A percentile compares a stretch with the other conserved stretches of the same genome.
phyloP scores from a whole-genome alignment of 2,329 filamentous ascomycete genomes.

The Nemania abortiva region DNA sequence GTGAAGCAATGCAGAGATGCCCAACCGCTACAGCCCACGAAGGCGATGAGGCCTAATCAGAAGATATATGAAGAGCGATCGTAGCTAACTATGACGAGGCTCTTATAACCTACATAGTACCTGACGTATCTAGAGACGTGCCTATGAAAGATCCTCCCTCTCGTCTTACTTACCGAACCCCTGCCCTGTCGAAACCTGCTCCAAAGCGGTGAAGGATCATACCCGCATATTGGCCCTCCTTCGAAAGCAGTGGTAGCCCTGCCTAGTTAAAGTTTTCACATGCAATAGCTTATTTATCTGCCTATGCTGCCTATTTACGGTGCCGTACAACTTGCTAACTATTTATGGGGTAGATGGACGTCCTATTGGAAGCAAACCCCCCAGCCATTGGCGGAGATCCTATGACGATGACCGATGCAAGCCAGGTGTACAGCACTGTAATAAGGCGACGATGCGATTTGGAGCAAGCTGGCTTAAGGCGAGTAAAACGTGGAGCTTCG shows the following conservation, averaged over 20 bases:
- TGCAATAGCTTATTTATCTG: constrained; percentile 19
- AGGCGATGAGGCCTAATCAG: constrained; percentile 26
- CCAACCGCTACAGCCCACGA: constrained; percentile 20
- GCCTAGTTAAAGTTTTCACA: constrained; percentile 6
- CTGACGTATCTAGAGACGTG: constrained; percentile 11
- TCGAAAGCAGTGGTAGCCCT: constrained; percentile 5
- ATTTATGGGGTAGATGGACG: constrained; percentile 16
- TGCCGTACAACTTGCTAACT: not conserved
- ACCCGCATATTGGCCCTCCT: constrained; percentile 20
- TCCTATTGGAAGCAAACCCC: constrained; percentile 5
- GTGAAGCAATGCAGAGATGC: constrained; percentile 32
- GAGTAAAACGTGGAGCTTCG: constrained; percentile 8
- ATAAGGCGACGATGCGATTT: constrained; percentile 23
- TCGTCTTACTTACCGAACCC: constrained; percentile 25
- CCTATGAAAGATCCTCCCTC: constrained; percentile 9
- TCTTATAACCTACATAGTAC: constrained; percentile 16
- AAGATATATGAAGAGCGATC: constrained; percentile 33
- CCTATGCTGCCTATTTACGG: not conserved
- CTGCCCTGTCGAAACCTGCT: constrained; percentile 7
- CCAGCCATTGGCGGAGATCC: constrained; percentile 3
- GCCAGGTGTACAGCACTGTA: constrained; percentile 20
- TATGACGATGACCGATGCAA: constrained; percentile 26
- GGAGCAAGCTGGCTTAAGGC: constrained; percentile 15
- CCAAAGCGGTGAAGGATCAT: constrained; percentile 26
- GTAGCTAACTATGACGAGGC: constrained; percentile 24